Conservation (phyloP, 352 stramenopile species). For the Globisporangium viniferum region DNA sequence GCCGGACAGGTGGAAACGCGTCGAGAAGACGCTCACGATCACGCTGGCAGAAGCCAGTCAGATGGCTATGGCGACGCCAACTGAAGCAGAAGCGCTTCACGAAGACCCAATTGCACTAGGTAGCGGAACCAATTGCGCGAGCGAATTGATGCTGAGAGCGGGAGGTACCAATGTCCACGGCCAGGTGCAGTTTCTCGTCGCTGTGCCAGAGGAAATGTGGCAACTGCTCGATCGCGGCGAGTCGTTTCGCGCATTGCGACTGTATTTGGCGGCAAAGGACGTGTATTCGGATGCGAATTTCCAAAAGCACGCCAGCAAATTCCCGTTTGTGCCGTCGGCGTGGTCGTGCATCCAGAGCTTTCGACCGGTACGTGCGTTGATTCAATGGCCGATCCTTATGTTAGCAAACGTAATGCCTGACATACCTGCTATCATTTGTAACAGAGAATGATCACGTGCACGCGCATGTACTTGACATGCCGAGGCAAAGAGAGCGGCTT, state of each 20-base stretch:
- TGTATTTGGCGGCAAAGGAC: conserved; percentile 40
- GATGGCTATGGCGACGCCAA: conserved; percentile 14
- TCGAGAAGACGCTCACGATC: conserved; percentile 39
- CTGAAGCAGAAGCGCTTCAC: not conserved
- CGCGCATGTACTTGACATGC: conserved; percentile 46
- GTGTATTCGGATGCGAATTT: conserved; percentile 25
- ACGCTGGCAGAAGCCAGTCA: conserved; percentile 28
- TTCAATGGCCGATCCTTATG: not conserved
- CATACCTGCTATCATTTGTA: not conserved
- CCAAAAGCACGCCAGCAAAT: conserved; percentile 22
- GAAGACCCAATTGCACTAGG: not conserved
- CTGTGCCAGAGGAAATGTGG: conserved; percentile 68
- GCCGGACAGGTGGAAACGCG: conserved; percentile 72
- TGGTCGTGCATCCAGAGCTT: conserved; percentile 75
- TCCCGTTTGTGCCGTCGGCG: conserved; percentile 62
- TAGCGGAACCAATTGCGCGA: no score
- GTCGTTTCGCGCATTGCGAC: conserved; percentile 39
- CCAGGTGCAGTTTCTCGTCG: conserved; percentile 52
- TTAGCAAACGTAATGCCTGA: not conserved
- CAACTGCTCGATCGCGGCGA: conserved; percentile 61
- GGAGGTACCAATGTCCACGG: conserved; percentile 15
- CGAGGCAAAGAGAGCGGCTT: conserved; percentile 53
- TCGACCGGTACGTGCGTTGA: conserved; percentile 29
- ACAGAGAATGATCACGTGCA: conserved; percentile 49
- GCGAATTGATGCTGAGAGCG: not conserved